Conservation (phyloP, 805 yeast genomes). For the Spathaspora sp. region DNA sequence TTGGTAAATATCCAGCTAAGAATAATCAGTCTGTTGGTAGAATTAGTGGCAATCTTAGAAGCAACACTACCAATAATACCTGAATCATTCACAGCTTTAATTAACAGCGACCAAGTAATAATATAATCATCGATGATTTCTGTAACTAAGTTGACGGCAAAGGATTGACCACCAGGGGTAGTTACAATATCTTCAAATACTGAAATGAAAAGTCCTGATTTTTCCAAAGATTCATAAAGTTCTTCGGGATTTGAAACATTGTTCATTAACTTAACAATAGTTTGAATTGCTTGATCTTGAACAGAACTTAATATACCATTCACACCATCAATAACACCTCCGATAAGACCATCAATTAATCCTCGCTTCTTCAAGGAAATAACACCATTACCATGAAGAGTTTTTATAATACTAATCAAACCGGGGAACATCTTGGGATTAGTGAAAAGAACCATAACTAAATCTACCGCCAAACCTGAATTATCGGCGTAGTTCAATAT, state of each 20-base stretch:
- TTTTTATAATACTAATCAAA: slow-evolving; percentile 5
- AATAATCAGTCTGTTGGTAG: slow-evolving; percentile 7
- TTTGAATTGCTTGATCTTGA: slow-evolving; percentile 4
- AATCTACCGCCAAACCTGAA: slow-evolving; percentile 11
- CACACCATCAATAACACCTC: not conserved
- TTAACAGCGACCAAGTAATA: slow-evolving; percentile 6
- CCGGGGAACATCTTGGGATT: slow-evolving; percentile 6
- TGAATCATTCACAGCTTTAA: slow-evolving; percentile 6
- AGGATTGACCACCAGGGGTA: slow-evolving; percentile 8
- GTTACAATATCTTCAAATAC: slow-evolving; percentile 8
- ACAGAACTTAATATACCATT: slow-evolving; percentile 1
- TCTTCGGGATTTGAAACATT: slow-evolving; percentile 7
- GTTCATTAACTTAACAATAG: slow-evolving; percentile 5
- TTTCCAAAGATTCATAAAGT: slow-evolving; percentile 9
- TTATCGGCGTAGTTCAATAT: slow-evolving; percentile 9
- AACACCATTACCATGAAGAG: slow-evolving; percentile 8
- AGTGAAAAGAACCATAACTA: slow-evolving; percentile 10
- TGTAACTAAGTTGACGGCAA: slow-evolving; percentile 7
- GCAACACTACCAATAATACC: slow-evolving; percentile 4
- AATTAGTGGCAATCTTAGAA: slow-evolving; percentile 5
- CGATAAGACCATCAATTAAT: slow-evolving; percentile 7
- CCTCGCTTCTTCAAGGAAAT: slow-evolving; percentile 7
- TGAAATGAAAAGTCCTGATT: slow-evolving; percentile 13
- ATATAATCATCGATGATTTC: slow-evolving; percentile 1
- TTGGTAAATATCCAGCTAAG: slow-evolving; percentile 7